Evolutionary conservation across 768 basidiomycete genomes (phyloP).

Genomic region (Cystoderma amianthinum): DNA sequence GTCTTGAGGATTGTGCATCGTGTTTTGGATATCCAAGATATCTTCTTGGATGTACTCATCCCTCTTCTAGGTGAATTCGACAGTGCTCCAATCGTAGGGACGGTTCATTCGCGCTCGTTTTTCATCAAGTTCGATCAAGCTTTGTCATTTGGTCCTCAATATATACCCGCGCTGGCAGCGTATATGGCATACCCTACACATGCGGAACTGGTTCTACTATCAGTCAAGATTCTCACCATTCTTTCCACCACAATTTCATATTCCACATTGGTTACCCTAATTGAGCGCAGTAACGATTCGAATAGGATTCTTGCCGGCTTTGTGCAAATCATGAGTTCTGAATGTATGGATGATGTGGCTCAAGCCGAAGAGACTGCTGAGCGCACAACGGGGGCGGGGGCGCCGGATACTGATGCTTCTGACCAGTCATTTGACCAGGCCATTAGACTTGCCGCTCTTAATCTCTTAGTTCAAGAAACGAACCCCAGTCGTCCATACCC

Average conservation of each 20-base stretch:
- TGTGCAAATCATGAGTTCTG: conserved; percentile 53
- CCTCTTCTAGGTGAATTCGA: conserved; percentile 68
- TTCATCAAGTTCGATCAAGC: conserved; percentile 73
- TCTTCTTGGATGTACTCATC: conserved; percentile 84
- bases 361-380: conserved; percentile 55
- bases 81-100: conserved; percentile 45
- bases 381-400: conserved; percentile 67
- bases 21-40: conserved; percentile 77
- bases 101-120: conserved; percentile 55
- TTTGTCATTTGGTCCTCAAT: conserved; percentile 59
- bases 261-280: conserved; percentile 67
- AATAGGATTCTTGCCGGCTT: conserved; percentile 83
- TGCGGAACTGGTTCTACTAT: conserved; percentile 66
- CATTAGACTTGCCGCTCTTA: conserved; percentile 69
- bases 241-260: conserved; percentile 65
- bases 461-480: conserved; percentile 77
- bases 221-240: conserved; percentile 67
- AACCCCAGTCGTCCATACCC: conserved; percentile 56
- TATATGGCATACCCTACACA: conserved; percentile 70
- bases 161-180: conserved; percentile 76
- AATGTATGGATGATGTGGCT: conserved; percentile 55
- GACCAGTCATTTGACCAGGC: conserved; percentile 54
- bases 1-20: conserved; percentile 78
- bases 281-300: conserved; percentile 78
- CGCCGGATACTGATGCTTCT: conserved; percentile 42